Evolutionary conservation across 2,329 filamentous ascomycete genomes (phyloP), one percentile per base, ranked within the genome.

Genomic region (Ophiostoma piceae): DNA sequence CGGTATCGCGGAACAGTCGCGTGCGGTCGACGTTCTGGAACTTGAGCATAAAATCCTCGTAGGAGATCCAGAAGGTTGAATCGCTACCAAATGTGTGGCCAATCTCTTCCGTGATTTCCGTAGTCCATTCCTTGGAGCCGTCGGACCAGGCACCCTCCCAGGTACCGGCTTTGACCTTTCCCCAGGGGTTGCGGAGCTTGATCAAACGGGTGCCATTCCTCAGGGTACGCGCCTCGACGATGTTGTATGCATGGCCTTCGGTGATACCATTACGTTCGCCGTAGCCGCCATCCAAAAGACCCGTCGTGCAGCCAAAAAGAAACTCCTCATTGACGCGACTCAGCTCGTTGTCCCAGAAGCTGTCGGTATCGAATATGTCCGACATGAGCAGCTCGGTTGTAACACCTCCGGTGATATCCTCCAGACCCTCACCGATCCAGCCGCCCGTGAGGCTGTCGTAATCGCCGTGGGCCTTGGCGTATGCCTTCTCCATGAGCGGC

Each of bases 81-180:
- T 94, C 91, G 73, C 92, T 89, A 54, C 91, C 90, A 74, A 94
- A 94, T 60, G 85, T 87, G 76, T 94, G 90, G 65, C 85, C 83
- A 0, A 95, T 83, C 74, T 89, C 88, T 71, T 87, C 80, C 79
- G 94, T 88, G 86, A 90, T 92, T 74, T 93, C 88, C 0, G 90
- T 83, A 0, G 90, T 94, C 92, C 92, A 96, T 78, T 94, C 89
- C 75, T 92, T 90, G 7, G 90, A 92, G 0, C 92, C 92, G 75
- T 95, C 92, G 3, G 82, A 83, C 91, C 92, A 95, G 1, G 90
- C 83, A 1, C 92, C 92, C 39, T 86, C 90, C 91, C 92, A 95
- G 78, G 93, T 92, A 41, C 86, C 87, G 73, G 88, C 87, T 79
- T 94, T 91, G 32, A 85, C 86, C 72, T 88, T 87, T 1, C 92